phyloP scores from a whole-genome alignment of 1,139 yeast species.

The Kluyveromyces marxianus region DNA sequence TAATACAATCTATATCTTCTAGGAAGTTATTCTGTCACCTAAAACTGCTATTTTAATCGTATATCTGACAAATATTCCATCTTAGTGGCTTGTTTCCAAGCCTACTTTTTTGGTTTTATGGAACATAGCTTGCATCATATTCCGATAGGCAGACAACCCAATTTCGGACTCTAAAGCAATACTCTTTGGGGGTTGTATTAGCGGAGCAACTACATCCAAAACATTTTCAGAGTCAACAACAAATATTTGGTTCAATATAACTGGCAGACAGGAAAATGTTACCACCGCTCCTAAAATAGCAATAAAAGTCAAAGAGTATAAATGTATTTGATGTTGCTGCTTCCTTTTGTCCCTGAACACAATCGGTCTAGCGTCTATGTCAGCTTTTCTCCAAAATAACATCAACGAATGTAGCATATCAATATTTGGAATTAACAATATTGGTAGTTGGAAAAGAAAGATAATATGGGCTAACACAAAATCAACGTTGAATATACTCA shows the following conservation, averaged over 20 bases:
- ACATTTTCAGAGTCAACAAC: conserved; percentile 35
- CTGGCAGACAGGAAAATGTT: conserved; percentile 36
- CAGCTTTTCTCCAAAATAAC: conserved; percentile 55
- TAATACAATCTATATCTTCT: too few relatives aligned
- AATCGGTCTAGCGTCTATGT: conserved; percentile 40
- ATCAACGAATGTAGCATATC: conserved; percentile 52
- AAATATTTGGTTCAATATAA: conserved; percentile 16
- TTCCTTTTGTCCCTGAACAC: conserved; percentile 73
- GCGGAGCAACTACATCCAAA: conserved; percentile 32
- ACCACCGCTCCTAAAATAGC: conserved; percentile 30
- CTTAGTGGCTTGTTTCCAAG: too few relatives aligned
- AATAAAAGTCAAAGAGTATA: conserved; percentile 35
- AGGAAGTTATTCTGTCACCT: too few relatives aligned
- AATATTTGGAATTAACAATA: conserved; percentile 47
- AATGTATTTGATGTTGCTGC: conserved; percentile 44
- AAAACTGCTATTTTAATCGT: too few relatives aligned
- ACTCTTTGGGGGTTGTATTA: conserved; percentile 39
- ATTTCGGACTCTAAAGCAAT: conserved; percentile 25
- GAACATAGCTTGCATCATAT: conserved; percentile 5
- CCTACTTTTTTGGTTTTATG: neutral
- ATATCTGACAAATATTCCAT: too few relatives aligned
- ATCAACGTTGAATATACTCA: conserved; percentile 50
- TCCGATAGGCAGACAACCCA: conserved; percentile 34
- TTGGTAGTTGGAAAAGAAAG: conserved; percentile 44
- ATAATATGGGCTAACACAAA: conserved; percentile 45